Base-by-base conservation (phyloP, 805 yeast genomes). In the Suhomyces tanzawaensis region DNA sequence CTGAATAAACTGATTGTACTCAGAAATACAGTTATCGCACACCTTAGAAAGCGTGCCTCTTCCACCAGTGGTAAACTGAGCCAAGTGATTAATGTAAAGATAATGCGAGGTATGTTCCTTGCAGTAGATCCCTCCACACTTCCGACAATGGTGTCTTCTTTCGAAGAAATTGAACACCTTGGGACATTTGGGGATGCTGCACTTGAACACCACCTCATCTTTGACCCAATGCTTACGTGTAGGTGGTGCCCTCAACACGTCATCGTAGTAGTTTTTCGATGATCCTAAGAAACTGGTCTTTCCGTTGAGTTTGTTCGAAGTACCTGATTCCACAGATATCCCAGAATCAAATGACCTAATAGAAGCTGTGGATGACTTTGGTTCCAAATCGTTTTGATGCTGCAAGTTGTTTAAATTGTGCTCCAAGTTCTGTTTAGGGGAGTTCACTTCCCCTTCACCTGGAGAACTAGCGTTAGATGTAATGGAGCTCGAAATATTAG, bases 51-150 rank as follows among this genome's bases (percentile, higher is more conserved):
- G 63, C 11, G 76, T 66, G 3, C 91, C 91, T 36, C 79, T 64
- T 5, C 85, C 81, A 15, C 82, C 87, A 38, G 82, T 77, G 49
- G 80, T 73, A 46, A 79, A 80, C 46, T 77, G 78, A 24, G 93
- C 78, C 60, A 76, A 57, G 51, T 72, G 65, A 55, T 80, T 67
- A 53, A 77, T 67, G 62, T 79, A 70, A 45, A 77, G 57, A 64
- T 66, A 66, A 50, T 78, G 81, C 6, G 74, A 64, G 3, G 81
- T 72, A 58, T 86, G 90, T 43, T 74, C 78, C 23, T 79, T 77
- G 58, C 95, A 85, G 52, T 77, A 85, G 15, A 85, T 76, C 28
- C 84, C 87, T 25, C 95, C 95, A 59, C 95, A 85, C 55, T 82
- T 81, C 37, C 95, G 75, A 57, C 95, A 85, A 64, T 85, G 95